Evolutionary conservation across 495 filamentous ascomycete genomes (phyloP), one percentile per base, ranked within the genome.

Genomic region (Amphirosellinia nigrospora): DNA sequence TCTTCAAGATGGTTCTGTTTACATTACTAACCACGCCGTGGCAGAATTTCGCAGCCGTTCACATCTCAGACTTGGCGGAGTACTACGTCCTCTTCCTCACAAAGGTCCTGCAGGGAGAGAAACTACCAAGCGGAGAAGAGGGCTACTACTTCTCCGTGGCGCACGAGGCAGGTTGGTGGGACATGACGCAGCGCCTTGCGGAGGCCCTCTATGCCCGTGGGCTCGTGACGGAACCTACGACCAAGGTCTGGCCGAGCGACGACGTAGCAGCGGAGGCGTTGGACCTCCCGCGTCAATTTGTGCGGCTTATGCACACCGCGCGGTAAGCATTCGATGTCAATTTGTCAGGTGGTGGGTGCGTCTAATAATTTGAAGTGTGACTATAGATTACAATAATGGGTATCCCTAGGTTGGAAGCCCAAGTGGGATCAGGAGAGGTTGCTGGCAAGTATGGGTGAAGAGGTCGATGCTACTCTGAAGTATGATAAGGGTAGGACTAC

Each of bases 141-240:
- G 80, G 80, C 69, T 79, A 79, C 70, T 82, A 81, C 67, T 81
- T 82, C 68, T 70, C 77, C 26, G 71, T 75, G 50, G 77, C 74
- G 43, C 80, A 82, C 50, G 68, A 71, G 39, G 66, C 71, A 36
- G 66, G 64, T 26, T 81, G 78, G 79, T 81, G 76, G 75, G 76
- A 73, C 46, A 66, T 75, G 70, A 75, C 79, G 74, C 64, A 80
- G n/a, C 48, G 67, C 64, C 69, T 82, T 58, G 79, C 80, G 30
- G 55, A 70, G 43, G 72, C 58, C 52, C 64, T 82, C 45, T 67
- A 80, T 55, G 74, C 72, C 36, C 79, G 80, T 64, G 79, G 80
- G 30, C 79, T 82, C 48, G 76, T 81, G 28, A 60, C 56, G 10
- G 74, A 75, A n/a, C 70, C 78, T 32, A 70, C 74, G 41, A 68